Evolutionary conservation across 116 monocot genomes (phyloP).

Genomic region (Phalaenopsis hybrid): DNA sequence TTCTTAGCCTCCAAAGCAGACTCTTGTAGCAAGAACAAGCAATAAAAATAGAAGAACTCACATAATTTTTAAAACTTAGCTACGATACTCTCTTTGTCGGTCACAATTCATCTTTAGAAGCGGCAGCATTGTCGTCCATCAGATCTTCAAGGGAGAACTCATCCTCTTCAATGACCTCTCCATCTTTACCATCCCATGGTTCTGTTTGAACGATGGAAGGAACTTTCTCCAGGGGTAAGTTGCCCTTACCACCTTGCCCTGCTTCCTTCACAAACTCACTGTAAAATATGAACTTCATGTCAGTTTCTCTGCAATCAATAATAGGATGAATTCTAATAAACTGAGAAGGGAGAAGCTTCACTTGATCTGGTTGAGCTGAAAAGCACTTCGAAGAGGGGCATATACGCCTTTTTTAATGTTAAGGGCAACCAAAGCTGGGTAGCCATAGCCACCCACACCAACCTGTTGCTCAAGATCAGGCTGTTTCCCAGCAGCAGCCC

Average conservation of each 20-base stretch:
- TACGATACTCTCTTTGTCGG: too few relatives aligned
- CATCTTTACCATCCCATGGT: constrained; percentile 94
- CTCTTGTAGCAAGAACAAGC: background rate
- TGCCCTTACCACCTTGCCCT: constrained; percentile 82
- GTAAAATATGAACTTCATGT: background rate
- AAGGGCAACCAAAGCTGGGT: constrained; percentile 84
- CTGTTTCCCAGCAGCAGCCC: constrained; percentile 84
- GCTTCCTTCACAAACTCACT: constrained; percentile 94
- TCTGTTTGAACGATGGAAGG: constrained; percentile 47
- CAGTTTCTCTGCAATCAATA: background rate
- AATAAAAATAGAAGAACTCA: background rate
- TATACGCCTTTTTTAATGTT: constrained; percentile 78
- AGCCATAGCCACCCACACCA: constrained; percentile 91
- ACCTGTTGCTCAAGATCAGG: constrained; percentile 77
- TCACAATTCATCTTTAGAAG: constrained; percentile 60
- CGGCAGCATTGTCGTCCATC: constrained; percentile 40
- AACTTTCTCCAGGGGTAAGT: constrained; percentile 47
- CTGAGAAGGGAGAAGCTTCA: constrained; percentile 16
- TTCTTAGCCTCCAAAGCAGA: too few relatives aligned
- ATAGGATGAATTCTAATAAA: background rate
- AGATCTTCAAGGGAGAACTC: constrained; percentile 96
- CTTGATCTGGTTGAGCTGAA: constrained; percentile 61
- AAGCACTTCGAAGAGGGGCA: constrained; percentile 79
- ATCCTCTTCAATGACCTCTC: constrained; percentile 70
- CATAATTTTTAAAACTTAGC: background rate